Evolutionary conservation across 2,329 filamentous ascomycete genomes (phyloP).

Genomic region (Aspergillus puulaauensis): DNA sequence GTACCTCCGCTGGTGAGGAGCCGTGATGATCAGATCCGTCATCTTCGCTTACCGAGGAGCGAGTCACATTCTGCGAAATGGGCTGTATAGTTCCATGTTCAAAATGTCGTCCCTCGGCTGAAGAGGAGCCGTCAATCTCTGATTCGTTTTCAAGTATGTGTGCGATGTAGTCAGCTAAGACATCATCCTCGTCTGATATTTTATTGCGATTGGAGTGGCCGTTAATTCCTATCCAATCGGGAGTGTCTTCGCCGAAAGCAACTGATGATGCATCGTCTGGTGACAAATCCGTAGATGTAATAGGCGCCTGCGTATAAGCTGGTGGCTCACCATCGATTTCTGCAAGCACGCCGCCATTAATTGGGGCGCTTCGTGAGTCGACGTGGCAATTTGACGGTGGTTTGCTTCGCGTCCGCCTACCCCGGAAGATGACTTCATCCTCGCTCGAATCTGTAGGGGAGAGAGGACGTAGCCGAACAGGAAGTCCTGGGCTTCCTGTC

Average conservation of each 20-base stretch:
- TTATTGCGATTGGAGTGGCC: not conserved
- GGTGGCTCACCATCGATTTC: not conserved
- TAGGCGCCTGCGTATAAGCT: not conserved
- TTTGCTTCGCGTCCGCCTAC: conserved; percentile 31
- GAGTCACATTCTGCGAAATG: not conserved
- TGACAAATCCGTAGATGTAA: not conserved
- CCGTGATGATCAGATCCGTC: not conserved
- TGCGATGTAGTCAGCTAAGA: conserved; percentile 41
- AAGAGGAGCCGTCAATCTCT: not conserved
- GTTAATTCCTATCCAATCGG: not conserved
- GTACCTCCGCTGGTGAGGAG: not conserved
- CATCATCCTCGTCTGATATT: conserved; percentile 51
- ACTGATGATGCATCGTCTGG: not conserved
- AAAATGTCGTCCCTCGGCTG: not conserved
- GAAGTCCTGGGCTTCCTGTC: conserved; percentile 20
- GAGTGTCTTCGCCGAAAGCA: not conserved
- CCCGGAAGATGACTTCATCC: conserved; percentile 53
- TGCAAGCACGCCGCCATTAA: not conserved
- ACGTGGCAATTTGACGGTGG: not conserved
- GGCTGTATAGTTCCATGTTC: not conserved
- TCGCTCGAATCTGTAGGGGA: conserved; percentile 63
- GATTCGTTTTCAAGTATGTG: conserved; percentile 34
- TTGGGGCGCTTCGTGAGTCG: too few species aligned
- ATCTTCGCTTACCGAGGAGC: not conserved
- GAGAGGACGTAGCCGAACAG: conserved; percentile 31